Conservation (phyloP, 257 asterid genomes). For the Linderniella brevidens region DNA sequence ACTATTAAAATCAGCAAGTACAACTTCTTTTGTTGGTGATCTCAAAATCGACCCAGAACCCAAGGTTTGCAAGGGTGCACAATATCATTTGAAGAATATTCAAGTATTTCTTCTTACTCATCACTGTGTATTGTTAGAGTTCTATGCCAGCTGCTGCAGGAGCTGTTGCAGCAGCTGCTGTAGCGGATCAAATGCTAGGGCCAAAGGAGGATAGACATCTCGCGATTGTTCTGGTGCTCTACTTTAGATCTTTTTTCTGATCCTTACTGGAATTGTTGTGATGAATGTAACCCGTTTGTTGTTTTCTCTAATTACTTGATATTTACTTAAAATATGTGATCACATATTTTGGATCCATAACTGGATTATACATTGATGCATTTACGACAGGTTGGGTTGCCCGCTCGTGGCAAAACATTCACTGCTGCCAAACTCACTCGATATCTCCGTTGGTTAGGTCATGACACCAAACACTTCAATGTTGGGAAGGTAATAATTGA, state of each 20-base stretch:
- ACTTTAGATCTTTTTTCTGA: too few species aligned
- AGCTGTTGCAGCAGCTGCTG: slow-evolving; percentile 99
- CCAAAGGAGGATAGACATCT: slow-evolving; percentile 95
- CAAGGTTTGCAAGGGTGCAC: slow-evolving; percentile 23
- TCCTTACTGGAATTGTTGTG: too few species aligned
- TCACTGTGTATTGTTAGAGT: slow-evolving; percentile 26
- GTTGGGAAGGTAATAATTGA: slow-evolving; percentile 72
- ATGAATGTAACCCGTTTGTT: too few species aligned
- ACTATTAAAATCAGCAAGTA: slow-evolving; percentile 60
- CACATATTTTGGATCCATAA: too few species aligned
- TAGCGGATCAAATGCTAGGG: slow-evolving; percentile 99
- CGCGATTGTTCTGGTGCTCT: slow-evolving; percentile 79
- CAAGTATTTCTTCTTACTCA: too few species aligned
- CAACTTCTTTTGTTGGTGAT: slow-evolving; percentile 37
- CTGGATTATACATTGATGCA: background rate
- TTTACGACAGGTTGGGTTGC: slow-evolving; percentile 79
- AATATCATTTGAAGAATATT: too few species aligned
- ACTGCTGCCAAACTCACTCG: slow-evolving; percentile 98
- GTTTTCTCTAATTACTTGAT: too few species aligned
- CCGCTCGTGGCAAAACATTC: slow-evolving; percentile 98
- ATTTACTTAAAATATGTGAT: background rate
- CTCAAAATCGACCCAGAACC: slow-evolving; percentile 49
- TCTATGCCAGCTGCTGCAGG: slow-evolving; percentile 99
- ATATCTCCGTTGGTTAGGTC: slow-evolving; percentile 99
- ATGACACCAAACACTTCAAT: slow-evolving; percentile 96